Base-by-base conservation (phyloP, 2,329 filamentous ascomycete species). In the Sarocladium oryzae region DNA sequence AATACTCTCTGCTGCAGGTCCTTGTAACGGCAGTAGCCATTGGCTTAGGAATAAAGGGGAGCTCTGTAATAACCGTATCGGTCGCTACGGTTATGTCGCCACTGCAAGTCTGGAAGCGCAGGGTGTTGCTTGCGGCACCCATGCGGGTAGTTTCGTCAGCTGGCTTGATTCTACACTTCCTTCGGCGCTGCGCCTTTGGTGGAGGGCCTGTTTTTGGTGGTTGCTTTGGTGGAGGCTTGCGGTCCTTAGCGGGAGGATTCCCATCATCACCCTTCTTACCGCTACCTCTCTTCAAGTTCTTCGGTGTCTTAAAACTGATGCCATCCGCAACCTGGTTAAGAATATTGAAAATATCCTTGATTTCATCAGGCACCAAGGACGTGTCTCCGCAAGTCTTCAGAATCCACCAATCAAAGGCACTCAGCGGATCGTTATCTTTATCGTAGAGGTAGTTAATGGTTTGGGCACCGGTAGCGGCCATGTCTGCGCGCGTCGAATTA, bases 291-390 rank as follows among this genome's bases (percentile, higher is more conserved):
- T 35, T 24, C 13, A 56, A 32, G 46, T 26, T 28, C n/a, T 54
- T 57, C 8, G 52, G 53, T 15, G 11, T 30, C 48, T 51, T 57
- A 49, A 55, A 56, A 33, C 56, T 53, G 5, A 55, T 53, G 11
- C 50, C 51, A 26, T 55, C 52, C 10, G 53, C 36, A 20, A 57
- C 51, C 8, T 35, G 15, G 33, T 30, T 52, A 6, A 58, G 53
- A 18, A 56, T 57, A 28, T 53, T 54, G 43, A 58, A 57, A 4
- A 53, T 51, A 26, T 53, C 49, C 28, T 58, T 57, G 20, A 57
- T 51, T 20, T 58, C 55, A 16, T 58, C 55, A 4, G 55, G 56
- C 13, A 58, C 56, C n/a, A 56, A 37, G 46, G 54, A 51, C 3
- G 49, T 56, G 13, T 51, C 53, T 16, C 56, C 54, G 32, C 55